Percentiles rank a stretch among this genome's conserved stretches.
These are phyloP conservation scores for Iberis pinnata DNA, from an alignment of 345 rosid species.

Conservation along the genomic window DNA sequence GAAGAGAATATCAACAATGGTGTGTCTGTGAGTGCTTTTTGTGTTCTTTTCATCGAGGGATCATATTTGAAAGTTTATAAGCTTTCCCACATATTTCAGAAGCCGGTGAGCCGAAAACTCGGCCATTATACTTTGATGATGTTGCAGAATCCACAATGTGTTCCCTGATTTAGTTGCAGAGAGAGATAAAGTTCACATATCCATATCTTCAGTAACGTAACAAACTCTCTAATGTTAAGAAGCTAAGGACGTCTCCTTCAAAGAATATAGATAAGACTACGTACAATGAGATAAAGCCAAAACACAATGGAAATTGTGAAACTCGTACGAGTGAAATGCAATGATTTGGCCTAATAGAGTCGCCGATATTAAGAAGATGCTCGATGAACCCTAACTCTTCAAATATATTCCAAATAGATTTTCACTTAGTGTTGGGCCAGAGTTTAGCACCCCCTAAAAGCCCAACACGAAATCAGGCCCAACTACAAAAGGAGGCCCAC, in stretches of 20 bases:
- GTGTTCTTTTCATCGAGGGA: constrained; percentile 38
- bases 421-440: too few species aligned
- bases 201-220: constrained; percentile 12
- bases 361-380: too few species aligned
- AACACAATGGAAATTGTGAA: constrained; percentile 2
- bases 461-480: too few species aligned
- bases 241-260: too few species aligned
- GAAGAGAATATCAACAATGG: constrained; percentile 67
- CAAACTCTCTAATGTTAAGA: constrained; percentile 1
- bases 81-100: constrained; percentile 37
- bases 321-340: background rate
- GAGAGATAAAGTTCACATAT: constrained; percentile 5
- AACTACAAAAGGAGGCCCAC: too few species aligned
- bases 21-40: constrained; percentile 36
- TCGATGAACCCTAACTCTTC: too few species aligned
- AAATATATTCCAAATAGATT: too few species aligned
- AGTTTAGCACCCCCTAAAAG: too few species aligned
- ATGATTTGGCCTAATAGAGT: background rate
- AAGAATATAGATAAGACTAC: too few species aligned
- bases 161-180: constrained; percentile 39
- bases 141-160: constrained; percentile 32
- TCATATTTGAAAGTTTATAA: constrained; percentile 32
- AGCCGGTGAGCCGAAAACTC: constrained; percentile 47
- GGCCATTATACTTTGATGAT: constrained; percentile 33
- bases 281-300: too few species aligned